Base-by-base conservation (phyloP, 768 basidiomycete species). In the Kwoniella botswanensis region DNA sequence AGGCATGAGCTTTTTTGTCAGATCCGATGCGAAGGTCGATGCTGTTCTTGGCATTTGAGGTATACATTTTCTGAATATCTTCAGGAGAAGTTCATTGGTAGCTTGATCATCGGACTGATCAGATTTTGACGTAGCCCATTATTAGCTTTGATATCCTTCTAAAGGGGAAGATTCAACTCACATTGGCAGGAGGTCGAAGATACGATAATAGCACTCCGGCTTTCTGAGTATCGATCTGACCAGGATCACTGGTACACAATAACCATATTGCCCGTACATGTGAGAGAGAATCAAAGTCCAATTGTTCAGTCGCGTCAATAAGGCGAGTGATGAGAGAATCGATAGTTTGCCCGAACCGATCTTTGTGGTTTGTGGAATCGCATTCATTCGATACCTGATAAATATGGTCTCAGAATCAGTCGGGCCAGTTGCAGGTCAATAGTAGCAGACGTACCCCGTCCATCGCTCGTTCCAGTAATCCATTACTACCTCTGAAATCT, bases 31-130 rank as follows among this genome's bases (percentile, higher is more conserved):
- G 79, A 98, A 98, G 75, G 91, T 94, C 13, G 88, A 87, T 0
- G 93, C 91, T 0, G 93, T 93, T 84, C 91, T 92, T 0, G 94
- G 93, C 90, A 96, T 91, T 72, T 90, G 87, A 2, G 93, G 93
- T 42, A 98, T 90, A 2, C 90, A 90, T 18, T 88, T 88, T 41
- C 92, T 88, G 85, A 97, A 98, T 53, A 96, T 92, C 73, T 91
- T 91, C 52, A 98, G 87, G 4, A 99, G 84, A 80, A 92, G 92
- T 79, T 98, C 95, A 1, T 90, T 90, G 4, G 91, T 91, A 0
- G 87, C 86, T 73, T 93, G 88, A 72, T 98, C 95, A 66, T 98
- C 95, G 3, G 86, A 58, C 93, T 96, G 76, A 3, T 44, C 4
- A 18, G 29, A 17, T 26, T 26, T 13, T 17, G 18, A 26, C 22